Percentiles rank a stretch among this genome's conserved stretches.
phyloP scores from a whole-genome alignment of 2,329 filamentous ascomycete genomes.

The Colletotrichum australisinense region DNA sequence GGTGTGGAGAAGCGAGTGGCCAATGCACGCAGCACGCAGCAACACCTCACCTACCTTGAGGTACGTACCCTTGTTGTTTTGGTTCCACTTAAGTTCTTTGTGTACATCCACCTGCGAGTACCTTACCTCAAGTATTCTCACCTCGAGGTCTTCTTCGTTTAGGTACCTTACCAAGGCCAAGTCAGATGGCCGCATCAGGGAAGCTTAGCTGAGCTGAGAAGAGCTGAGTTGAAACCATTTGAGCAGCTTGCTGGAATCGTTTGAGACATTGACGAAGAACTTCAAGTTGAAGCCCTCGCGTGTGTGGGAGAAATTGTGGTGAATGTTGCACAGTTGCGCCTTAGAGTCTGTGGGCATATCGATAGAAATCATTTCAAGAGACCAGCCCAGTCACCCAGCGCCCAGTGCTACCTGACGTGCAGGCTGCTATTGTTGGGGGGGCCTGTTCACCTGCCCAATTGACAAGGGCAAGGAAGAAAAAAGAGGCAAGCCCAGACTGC shows the following conservation, averaged over 20 bases:
- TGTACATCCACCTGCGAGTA: neutral
- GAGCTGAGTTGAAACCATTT: neutral
- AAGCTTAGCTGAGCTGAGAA: neutral
- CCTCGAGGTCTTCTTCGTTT: neutral
- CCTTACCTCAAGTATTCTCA: too few species aligned
- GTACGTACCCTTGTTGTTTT: constrained; percentile 8
- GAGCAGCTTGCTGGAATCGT: neutral
- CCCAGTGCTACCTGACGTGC: constrained; percentile 6
- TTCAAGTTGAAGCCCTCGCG: too few species aligned
- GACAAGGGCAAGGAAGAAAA: neutral
- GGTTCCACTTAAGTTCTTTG: neutral
- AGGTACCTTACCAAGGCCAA: neutral
- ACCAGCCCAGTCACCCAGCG: neutral
- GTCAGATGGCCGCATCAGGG: neutral
- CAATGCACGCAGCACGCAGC: neutral
- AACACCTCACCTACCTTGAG: neutral
- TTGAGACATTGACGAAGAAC: neutral
- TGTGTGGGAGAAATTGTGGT: neutral
- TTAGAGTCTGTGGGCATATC: neutral
- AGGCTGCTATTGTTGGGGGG: neutral
- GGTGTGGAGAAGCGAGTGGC: constrained; percentile 20
- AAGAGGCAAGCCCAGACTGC: neutral
- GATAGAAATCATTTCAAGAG: neutral
- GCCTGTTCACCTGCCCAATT: constrained; percentile 3
- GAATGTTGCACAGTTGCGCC: neutral